Percentiles rank a stretch among this genome's conserved stretches.
Evolutionary conservation across 768 basidiomycete genomes (phyloP).

Genomic region (Suillus subalutaceus): DNA sequence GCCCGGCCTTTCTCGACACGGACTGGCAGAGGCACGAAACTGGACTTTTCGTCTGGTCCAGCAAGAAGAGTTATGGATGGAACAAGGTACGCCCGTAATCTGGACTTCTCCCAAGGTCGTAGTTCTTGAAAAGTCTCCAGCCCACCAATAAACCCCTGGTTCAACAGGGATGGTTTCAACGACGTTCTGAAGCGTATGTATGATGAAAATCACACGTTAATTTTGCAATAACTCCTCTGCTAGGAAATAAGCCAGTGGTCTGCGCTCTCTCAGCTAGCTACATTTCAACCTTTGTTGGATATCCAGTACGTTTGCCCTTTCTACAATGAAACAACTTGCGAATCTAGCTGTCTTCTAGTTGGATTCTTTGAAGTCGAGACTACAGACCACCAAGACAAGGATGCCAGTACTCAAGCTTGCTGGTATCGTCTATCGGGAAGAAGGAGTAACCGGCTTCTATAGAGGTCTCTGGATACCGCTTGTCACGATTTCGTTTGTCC

Average conservation of each 20-base stretch:
- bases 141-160: constrained; percentile 64
- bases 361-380: constrained; percentile 92
- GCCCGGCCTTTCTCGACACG: constrained; percentile 18
- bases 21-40: constrained; percentile 73
- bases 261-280: constrained; percentile 91
- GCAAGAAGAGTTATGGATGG: constrained; percentile 76
- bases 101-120: background rate
- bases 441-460: constrained; percentile 89
- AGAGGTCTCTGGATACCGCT: constrained; percentile 91
- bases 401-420: constrained; percentile 77
- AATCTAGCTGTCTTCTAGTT: constrained; percentile 48
- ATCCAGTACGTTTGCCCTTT: constrained; percentile 57
- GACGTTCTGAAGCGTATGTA: constrained; percentile 67
- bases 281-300: constrained; percentile 90
- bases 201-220: constrained; percentile 4
- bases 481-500: constrained; percentile 94
- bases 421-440: constrained; percentile 74
- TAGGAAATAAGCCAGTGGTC: constrained; percentile 86
- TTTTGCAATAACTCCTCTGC: constrained; percentile 11
- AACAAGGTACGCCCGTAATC: constrained; percentile 49
- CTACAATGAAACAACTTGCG: background rate
- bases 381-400: constrained; percentile 81
- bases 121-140: constrained; percentile 7
- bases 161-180: constrained; percentile 62
- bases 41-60: constrained; percentile 68